Evolutionary conservation across 129 eudicot genomes (phyloP), one percentile per base, ranked within the genome.

Genomic region (Deinandra increscens): DNA sequence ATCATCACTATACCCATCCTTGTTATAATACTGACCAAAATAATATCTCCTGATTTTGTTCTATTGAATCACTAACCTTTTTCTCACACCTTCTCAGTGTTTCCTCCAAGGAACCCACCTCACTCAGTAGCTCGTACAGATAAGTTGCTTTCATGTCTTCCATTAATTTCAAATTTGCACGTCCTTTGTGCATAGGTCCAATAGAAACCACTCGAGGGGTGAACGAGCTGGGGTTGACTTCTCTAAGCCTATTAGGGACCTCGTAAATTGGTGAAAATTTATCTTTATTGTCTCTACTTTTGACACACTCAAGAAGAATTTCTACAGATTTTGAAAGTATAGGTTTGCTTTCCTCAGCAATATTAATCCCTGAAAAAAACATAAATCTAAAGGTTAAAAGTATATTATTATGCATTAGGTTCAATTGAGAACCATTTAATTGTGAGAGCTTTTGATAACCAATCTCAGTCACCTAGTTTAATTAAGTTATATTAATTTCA

Each of bases 201-300:
- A 75, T 75, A 14, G 73, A 53, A 60, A 75, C 73, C 22, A 26
- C 66, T 6, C 29, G 46, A 3, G 79, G 79, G 58, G 38, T 34
- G 49, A 65, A 75, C 9, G 60, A 44, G 20, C 39, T 29, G 0
- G 55, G 42, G 43, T 18, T 75, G 9, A 53, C 22, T 4, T 55
- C 43, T 22, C 66, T 14, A 1, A 53, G 55, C 23, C 13, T 4
- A 12, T 43, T 59, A 43, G 68, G 68, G 56, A 66, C 73, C 66
- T 13, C 17, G 60, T 9, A 75, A 39, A 75, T 75, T 5, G 59
- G 7, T 29, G 79, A 70, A 39, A 19, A 23, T 4, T 5, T 23
- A 19, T 8, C 31, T 51, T 1, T 15, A 43, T 7, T 7, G 15
- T 43, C 29, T 4, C 8, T n/a, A 3, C n/a, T 36, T 2, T 55